Conservation (phyloP, 2,329 filamentous ascomycete species). For the Ophiosphaerella korrae region DNA sequence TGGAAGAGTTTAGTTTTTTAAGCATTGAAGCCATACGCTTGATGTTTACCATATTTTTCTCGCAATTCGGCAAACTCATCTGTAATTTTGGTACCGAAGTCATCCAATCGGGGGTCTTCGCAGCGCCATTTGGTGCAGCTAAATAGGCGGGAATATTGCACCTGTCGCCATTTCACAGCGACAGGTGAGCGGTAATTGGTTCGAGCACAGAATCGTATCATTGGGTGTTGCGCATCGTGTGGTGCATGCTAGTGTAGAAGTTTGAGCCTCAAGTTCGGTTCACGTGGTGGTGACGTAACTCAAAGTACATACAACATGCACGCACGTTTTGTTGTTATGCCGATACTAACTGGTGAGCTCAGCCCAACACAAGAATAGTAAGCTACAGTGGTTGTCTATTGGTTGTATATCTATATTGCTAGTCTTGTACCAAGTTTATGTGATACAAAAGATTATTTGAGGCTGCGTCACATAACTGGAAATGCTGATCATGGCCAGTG, state of each 20-base stretch:
- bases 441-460: too few relatives aligned
- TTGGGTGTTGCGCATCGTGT: constrained; percentile 29
- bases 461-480: too few relatives aligned
- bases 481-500: too few relatives aligned
- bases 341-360: too few relatives aligned
- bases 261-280: constrained; percentile 11
- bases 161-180: constrained; percentile 1
- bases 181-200: constrained; percentile 31
- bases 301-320: too few relatives aligned
- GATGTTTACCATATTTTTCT: constrained; percentile 58
- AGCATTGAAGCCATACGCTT: not conserved
- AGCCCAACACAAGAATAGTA: too few relatives aligned
- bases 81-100: constrained; percentile 59
- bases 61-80: constrained; percentile 67
- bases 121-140: constrained; percentile 26
- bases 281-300: constrained; percentile 31
- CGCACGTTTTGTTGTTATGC: not conserved
- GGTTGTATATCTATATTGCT: too few relatives aligned
- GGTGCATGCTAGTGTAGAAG: not conserved
- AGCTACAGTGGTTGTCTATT: too few relatives aligned
- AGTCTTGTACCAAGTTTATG: too few relatives aligned
- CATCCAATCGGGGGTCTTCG: constrained; percentile 57
- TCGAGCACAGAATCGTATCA: constrained; percentile 38
- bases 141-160: constrained; percentile 21
- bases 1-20: constrained; percentile 21